These are phyloP conservation scores for Kodamaea lidongshanica DNA, from an alignment of 805 yeast species.

Conservation along the genomic window DNA sequence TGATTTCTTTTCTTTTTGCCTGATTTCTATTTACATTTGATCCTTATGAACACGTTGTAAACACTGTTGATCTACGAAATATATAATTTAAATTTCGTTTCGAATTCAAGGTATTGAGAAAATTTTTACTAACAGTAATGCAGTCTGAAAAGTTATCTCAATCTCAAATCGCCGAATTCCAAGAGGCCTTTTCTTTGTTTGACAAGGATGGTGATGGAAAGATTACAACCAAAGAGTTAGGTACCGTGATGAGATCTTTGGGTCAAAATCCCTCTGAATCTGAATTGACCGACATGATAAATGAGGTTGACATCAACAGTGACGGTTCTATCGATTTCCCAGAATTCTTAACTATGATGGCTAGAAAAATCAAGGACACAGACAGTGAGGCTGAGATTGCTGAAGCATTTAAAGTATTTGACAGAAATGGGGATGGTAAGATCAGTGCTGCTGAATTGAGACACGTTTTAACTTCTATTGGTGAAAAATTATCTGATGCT, in stretches of 20 bases:
- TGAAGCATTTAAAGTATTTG: conserved; percentile 97
- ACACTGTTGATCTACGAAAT: too few relatives aligned
- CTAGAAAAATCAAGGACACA: conserved; percentile 81
- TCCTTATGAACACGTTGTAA: too few relatives aligned
- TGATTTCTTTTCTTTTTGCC: too few relatives aligned
- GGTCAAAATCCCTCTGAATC: conserved; percentile 96
- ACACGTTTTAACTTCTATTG: conserved; percentile 95
- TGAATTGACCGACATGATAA: conserved; percentile 93
- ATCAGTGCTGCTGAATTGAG: conserved; percentile 94
- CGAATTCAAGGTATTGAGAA: too few relatives aligned
- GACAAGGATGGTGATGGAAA: conserved; percentile 97
- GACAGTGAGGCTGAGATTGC: conserved; percentile 95
- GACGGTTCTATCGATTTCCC: conserved; percentile 63
- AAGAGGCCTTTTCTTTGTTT: conserved; percentile 94
- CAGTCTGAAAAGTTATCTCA: conserved; percentile 87
- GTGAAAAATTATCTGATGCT: conserved; percentile 92
- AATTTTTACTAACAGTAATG: conserved; percentile 2
- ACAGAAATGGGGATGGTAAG: conserved; percentile 93
- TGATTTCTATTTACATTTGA: too few relatives aligned
- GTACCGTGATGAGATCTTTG: conserved; percentile 98
- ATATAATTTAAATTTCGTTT: too few relatives aligned
- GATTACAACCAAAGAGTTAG: conserved; percentile 91
- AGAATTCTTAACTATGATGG: conserved; percentile 40
- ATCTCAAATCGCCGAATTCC: conserved; percentile 94
- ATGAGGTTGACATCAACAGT: conserved; percentile 93